Evolutionary conservation across 2,329 filamentous ascomycete genomes (phyloP), one percentile per base, ranked within the genome.

Genomic region (Byssothecium circinans): DNA sequence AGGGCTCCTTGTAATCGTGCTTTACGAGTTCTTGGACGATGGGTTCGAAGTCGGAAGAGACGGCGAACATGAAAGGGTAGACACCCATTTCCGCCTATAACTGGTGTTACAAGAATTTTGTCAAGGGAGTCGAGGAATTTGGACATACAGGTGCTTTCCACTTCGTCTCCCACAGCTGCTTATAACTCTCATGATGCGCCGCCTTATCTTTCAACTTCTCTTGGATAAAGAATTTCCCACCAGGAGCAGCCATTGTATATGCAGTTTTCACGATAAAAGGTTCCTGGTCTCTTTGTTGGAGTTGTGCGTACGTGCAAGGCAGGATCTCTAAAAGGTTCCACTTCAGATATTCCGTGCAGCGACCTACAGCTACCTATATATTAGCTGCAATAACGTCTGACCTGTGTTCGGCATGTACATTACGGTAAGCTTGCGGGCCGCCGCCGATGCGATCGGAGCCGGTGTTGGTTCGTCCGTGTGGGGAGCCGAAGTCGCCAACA

Each of bases 31-130:
- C 72, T n/a, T 79, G 66, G 41, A 88, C 87, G 25, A 91, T 78
- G 15, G 85, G 85, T 57, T 81, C 78, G 62, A 91, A 89, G 69
- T 91, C 87, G 47, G 82, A 76, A 48, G 80, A 79, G 3, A 77
- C 74, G 40, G 84, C 82, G 69, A 90, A 87, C 74, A 90, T 87
- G 75, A 91, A 91, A 0, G 85, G 85, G 58, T 88, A 87, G 8
- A 89, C 76, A 47, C 82, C 78, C 71, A 83, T 84, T 29, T 68
- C 60, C 30, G 69, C 69, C 66, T 70, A 35, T 14, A 12, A 34
- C 20, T 8, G 12, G 19, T 30, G 27, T 42, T 44, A 41, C 43
- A 4, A 17, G 18, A 20, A 37, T 19, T 32, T 14, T 19, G 42
- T 11, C 41, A 23, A 3, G 19, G 22, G 14, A 19, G 25, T 19